Evolutionary conservation across 805 yeast genomes (phyloP), one percentile per base, ranked within the genome.

Genomic region (Naumovozyma castellii): DNA sequence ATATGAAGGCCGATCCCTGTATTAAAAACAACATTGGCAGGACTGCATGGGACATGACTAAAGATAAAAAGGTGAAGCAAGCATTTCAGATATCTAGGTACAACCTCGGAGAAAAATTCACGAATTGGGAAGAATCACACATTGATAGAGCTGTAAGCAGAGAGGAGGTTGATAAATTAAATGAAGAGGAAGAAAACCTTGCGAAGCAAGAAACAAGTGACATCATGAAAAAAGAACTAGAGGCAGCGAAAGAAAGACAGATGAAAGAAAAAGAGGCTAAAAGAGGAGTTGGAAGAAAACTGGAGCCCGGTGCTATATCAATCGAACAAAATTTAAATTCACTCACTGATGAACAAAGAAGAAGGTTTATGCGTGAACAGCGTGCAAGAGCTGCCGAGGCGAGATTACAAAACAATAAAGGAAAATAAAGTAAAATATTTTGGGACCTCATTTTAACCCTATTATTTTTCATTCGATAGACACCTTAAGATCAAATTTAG

Each of bases 311-410:
- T n/a, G 46, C 49, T 2, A 32, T 58, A 16, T 42, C 47, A 12
- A 32, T 41, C 33, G 69, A 63, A 46, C 63, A 66, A 17, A 76
- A 76, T 35, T 50, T 79, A 39, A 70, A 73, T 34, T 79, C 87
- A 0, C 66, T 90, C 40, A 71, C 77, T 5, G 86, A 79, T 1
- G 85, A 78, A 18, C 96, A 88, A 47, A 72, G 76, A 51, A 69
- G 72, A 71, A 73, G 79, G 51, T 64, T 92, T 16, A 87, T 88
- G 83, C 75, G 98, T 44, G 98, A 92, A 53, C 88, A 88, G 54
- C 70, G 97, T 40, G 97, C 97, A 1, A 72, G 97, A 40, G 98
- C 98, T 0, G 97, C 95, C 0, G 97, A 92, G 58, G 95, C 90
- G 0, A 70, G 98, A 49, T 51, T 84, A 52, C 69, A 65, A 40